Evolutionary conservation across 1,284 basidiomycete genomes (phyloP), one percentile per base, ranked within the genome.

Genomic region (Volvariella surrecta): DNA sequence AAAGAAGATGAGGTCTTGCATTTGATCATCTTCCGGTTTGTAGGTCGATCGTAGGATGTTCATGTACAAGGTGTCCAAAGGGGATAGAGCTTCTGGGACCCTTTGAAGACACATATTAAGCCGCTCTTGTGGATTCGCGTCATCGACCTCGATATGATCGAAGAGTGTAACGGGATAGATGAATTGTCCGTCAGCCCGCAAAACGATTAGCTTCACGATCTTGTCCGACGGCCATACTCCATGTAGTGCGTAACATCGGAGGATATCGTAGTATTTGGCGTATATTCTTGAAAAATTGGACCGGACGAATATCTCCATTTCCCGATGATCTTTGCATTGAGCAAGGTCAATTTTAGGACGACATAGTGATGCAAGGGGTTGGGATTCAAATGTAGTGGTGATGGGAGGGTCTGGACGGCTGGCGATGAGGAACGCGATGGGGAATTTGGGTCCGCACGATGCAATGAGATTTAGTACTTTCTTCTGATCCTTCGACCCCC

Each of bases 131-230:
- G 24, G 24, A 28, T 28, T 15, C 4, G 13, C 13, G 18, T 39
- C 18, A 6, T 46, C 45, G 17, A 48, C 45, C 13, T 43, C 38
- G n/a, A 52, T 40, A 28, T 46, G 47, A 43, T 42, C 44, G 37
- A 51, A 28, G 19, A 49, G 42, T 18, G 45, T 51, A 11, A 47
- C 35, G 2, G 51, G 45, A 20, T 49, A 47, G 8, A 46, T 37
- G 37, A 49, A 48, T 13, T 48, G 41, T 17, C 50, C 49, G 3
- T 30, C 47, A 2, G 52, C 50, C 13, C 47, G 49, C 1, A 34
- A 38, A 1, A 45, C 45, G 15, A 54, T 42, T 10, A 44, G 39
- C 2, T 50, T 44, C 24, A 54, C 22, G 13, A 45, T 46, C 18
- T 44, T 37, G 7, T 37, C 37, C 7, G 47, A 45, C 1, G 52